phyloP scores from a whole-genome alignment of 108 stramenopile species.

The Discostella stelligeroides region DNA sequence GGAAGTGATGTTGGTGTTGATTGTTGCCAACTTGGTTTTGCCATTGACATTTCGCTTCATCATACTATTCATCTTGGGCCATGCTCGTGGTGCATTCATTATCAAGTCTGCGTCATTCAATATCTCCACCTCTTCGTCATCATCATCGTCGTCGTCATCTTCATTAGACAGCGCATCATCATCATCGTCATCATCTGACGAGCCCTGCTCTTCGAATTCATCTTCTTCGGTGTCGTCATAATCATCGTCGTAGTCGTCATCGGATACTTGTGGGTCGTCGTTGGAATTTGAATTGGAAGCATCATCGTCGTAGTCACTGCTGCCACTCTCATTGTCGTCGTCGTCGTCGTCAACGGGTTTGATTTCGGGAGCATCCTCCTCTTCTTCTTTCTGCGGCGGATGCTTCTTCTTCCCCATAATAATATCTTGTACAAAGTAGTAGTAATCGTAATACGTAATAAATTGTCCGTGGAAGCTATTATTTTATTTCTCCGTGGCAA shows the following conservation, averaged over 20 bases:
- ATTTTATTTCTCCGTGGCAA: too few species aligned
- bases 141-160: slow-evolving; percentile 63
- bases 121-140: slow-evolving; percentile 63
- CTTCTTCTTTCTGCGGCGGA: slow-evolving; percentile 12
- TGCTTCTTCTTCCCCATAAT: background rate
- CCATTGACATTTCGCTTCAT: slow-evolving; percentile 41
- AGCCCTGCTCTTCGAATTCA: slow-evolving; percentile 90
- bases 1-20: slow-evolving; percentile 1
- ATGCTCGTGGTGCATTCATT: slow-evolving; percentile 59
- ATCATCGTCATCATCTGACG: slow-evolving; percentile 85
- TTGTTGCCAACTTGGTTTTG: slow-evolving; percentile 9
- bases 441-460: too few species aligned
- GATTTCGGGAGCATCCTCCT: slow-evolving; percentile 33
- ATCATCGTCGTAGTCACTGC: slow-evolving; percentile 12
- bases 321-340: slow-evolving; percentile 7
- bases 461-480: too few species aligned
- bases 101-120: slow-evolving; percentile 61
- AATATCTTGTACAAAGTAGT: too few species aligned
- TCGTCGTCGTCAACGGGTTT: slow-evolving; percentile 37
- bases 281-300: slow-evolving; percentile 45
- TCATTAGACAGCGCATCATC: slow-evolving; percentile 59
- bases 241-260: slow-evolving; percentile 1
- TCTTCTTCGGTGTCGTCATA: slow-evolving; percentile 49
- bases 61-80: slow-evolving; percentile 38
- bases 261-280: slow-evolving; percentile 14